Evolutionary conservation across 371 early-diverging fungal species (phyloP), one percentile per base, ranked within the genome.

Genomic region (Nematocida sp.): DNA sequence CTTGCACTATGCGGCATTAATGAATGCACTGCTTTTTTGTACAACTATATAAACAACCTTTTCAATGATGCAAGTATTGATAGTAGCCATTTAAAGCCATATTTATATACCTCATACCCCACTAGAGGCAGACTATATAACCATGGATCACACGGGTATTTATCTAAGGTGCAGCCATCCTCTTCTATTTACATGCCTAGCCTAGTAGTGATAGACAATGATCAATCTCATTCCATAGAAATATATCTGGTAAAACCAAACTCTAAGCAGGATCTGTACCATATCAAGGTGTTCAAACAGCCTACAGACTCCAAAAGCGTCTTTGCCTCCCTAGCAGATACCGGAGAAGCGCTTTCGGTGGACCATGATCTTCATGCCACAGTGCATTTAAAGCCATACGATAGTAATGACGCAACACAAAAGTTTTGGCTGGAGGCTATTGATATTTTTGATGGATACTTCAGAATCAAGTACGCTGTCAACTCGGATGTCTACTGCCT

Each of bases 81-180:
- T n/a, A n/a, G 43, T n/a, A 41, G 43, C 43, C 11, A n/a, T 41
- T 7, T 49, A 23, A 17, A 7, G 7, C 7, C 17, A 49, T 11
- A 23, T 9, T 49, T 7, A 17, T 11, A 49, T 7, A 49, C 9
- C 51, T 49, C 21, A 17, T 32, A 40, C 0, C 58, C 58, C 1
- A 34, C 9, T 19, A 15, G 27, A 1, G 58, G 58, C 13, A 37
- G n/a, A 40, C 31, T 57, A 19, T 57, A 57, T 23, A 57, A 57
- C 2, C 41, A 57, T 1, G 58, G 58, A n/a, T 57, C 58, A 1
- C 27, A 57, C 31, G 58, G 58, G 2, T 57, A 21, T 57, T 19
- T 57, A 0, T 57, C 58, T 40, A 57, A 19, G 0, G 21, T 43
- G n/a, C 37, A 57, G 2, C 0, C 17, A 25, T 38, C 23, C 17